Conservation (phyloP, 768 basidiomycete genomes). For the Lentinula guzmanii region DNA sequence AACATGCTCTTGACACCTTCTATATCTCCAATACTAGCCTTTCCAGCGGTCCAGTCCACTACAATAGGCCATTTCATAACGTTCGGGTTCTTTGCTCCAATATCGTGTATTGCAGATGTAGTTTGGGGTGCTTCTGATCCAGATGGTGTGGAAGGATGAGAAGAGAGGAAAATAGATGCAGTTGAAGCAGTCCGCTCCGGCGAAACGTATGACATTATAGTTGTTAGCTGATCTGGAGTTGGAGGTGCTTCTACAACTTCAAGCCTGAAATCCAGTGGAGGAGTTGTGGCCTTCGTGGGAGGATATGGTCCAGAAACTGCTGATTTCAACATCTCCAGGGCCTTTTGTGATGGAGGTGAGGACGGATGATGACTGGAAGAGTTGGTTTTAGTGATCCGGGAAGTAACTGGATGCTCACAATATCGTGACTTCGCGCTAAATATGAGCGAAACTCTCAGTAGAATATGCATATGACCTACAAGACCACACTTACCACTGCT, state of each 20-base stretch:
- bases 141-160: conserved; percentile 46
- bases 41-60: conserved; percentile 69
- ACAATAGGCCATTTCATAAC: conserved; percentile 70
- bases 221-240: conserved; percentile 60
- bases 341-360: conserved; percentile 59
- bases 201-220: conserved; percentile 59
- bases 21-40: conserved; percentile 58
- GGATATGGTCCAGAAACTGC: conserved; percentile 63
- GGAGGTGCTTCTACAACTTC: conserved; percentile 66
- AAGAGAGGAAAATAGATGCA: conserved; percentile 47
- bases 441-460: neutral
- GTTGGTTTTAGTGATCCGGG: neutral
- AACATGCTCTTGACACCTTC: conserved; percentile 65
- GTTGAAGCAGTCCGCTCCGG: conserved; percentile 14
- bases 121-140: conserved; percentile 16
- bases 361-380: conserved; percentile 52
- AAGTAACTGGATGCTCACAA: conserved; percentile 37
- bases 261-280: conserved; percentile 64
- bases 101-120: conserved; percentile 37
- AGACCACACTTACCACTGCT: neutral
- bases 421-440: conserved; percentile 54
- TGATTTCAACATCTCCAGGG: conserved; percentile 52
- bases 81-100: conserved; percentile 50
- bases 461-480: no score
- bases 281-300: conserved; percentile 31